A percentile compares a stretch with the other conserved stretches of the same genome.
These are phyloP conservation scores for Albugo candida DNA, from an alignment of 352 stramenopile genomes.

Conservation along the genomic window DNA sequence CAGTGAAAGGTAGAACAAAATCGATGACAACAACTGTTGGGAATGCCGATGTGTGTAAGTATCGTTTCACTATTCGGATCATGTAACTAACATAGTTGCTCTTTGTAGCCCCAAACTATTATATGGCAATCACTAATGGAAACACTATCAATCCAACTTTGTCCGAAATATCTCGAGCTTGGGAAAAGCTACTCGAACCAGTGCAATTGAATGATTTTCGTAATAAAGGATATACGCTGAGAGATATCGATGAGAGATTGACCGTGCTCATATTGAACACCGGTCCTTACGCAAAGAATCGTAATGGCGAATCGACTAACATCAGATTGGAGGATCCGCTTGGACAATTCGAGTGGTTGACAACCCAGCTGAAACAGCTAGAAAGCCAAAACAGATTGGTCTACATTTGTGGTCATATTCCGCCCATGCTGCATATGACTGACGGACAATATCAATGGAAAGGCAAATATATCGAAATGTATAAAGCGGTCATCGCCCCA, in stretches of 20 bases:
- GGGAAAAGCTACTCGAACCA: background rate
- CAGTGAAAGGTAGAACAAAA: background rate
- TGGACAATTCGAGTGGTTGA: constrained; percentile 31
- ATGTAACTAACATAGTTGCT: too few relatives aligned
- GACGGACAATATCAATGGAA: constrained; percentile 23
- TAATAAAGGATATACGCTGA: constrained; percentile 5
- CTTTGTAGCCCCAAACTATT: background rate
- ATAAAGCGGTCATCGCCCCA: constrained; percentile 14
- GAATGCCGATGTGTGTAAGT: background rate
- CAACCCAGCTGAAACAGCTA: constrained; percentile 10
- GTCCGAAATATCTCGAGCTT: constrained; percentile 2
- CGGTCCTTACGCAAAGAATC: constrained; percentile 7
- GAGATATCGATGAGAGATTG: constrained; percentile 5
- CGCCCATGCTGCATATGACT: constrained; percentile 25
- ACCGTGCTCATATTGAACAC: constrained; percentile 10
- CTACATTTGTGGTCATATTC: constrained; percentile 32
- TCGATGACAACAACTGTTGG: background rate
- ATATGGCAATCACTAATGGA: background rate
- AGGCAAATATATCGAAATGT: constrained; percentile 17
- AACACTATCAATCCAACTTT: constrained; percentile 5
- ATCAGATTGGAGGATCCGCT: constrained; percentile 20
- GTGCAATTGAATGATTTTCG: constrained; percentile 5
- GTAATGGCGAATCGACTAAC: background rate
- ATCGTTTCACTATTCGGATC: too few relatives aligned
- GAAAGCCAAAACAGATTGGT: constrained; percentile 6